Evolutionary conservation across 2,329 filamentous ascomycete species (phyloP), one percentile per base, ranked within the genome.

Genomic region (Sporothrix mexicana): DNA sequence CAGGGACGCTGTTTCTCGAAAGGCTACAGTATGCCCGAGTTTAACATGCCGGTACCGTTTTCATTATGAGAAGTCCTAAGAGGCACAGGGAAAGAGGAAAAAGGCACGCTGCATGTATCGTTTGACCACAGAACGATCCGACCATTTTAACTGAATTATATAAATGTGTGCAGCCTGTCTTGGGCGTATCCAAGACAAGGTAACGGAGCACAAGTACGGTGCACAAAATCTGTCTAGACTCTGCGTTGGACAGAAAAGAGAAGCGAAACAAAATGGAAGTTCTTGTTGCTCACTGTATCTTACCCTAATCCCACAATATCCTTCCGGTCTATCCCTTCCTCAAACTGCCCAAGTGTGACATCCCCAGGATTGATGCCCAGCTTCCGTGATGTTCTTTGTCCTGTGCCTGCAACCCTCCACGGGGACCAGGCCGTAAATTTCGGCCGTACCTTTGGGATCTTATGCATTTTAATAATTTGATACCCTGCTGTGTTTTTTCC

Each of bases 101-200:
- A 45, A 64, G 62, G 62, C 62, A 67, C 45, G 23, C 23, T 67
- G 64, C 62, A 51, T 64, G 61, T 43, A 9, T 36, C 36, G 36
- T 64, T 64, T 5, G 2, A 64, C 41, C 41, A 41, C 12, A 25
- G 20, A 12, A 36, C 41, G 36, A 64, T 66, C 41, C 8, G 20
- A 12, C 4, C 12, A n/a, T n/a, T n/a, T n/a, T n/a, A n/a, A n/a
- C n/a, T n/a, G n/a, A n/a, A n/a, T n/a, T n/a, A n/a, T n/a, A n/a
- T n/a, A n/a, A n/a, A n/a, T n/a, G 20, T n/a, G 12, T 66, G 20
- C 61, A 47, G 41, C 41, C 41, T 66, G 20, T 25, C 61, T 36
- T 36, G 30, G 30, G 30, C 30, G 30, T 36, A 36, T 36, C 12
- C 41, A 47, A 17, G 36, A 25, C 20, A 66, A 43, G 15, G 20